Conservation (phyloP, 805 yeast genomes). For the Pichia membranifaciens region DNA sequence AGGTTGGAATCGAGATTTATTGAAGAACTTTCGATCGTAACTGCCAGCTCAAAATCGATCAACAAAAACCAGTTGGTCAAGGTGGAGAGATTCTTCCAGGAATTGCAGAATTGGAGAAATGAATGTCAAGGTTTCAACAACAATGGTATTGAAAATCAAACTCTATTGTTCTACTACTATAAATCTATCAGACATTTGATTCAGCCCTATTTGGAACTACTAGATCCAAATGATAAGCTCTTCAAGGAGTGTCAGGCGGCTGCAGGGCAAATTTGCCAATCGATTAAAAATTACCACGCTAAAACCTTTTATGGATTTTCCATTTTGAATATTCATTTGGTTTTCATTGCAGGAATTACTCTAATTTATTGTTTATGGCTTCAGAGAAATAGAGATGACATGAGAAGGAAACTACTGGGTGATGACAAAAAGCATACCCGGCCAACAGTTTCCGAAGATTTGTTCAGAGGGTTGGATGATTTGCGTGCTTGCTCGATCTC, state of each 20-base stretch:
- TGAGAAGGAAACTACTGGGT: conserved; percentile 47
- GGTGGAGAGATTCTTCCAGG: conserved; percentile 48
- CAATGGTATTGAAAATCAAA: conserved; percentile 50
- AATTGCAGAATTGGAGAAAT: conserved; percentile 52
- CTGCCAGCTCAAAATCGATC: conserved; percentile 23
- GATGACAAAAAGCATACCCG: conserved; percentile 56
- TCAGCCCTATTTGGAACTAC: conserved; percentile 57
- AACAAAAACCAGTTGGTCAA: conserved; percentile 37
- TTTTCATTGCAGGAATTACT: conserved; percentile 65
- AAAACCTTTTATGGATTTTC: conserved; percentile 59
- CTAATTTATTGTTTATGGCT: conserved; percentile 62
- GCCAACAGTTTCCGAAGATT: conserved; percentile 49
- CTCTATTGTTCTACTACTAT: conserved; percentile 52
- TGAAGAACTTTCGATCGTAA: conserved; percentile 41
- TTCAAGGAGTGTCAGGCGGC: conserved; percentile 67
- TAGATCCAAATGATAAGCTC: conserved; percentile 54
- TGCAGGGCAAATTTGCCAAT: conserved; percentile 63
- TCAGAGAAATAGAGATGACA: conserved; percentile 55
- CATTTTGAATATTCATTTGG: conserved; percentile 60
- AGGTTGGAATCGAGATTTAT: conserved; percentile 57
- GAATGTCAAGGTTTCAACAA: conserved; percentile 42
- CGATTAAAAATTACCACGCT: conserved; percentile 58
- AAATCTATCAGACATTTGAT: conserved; percentile 53
- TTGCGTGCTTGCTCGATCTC: conserved; percentile 60
- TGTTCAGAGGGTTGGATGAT: conserved; percentile 54